Evolutionary conservation across 1,284 basidiomycete genomes (phyloP), one percentile per base, ranked within the genome.

Genomic region (Tylopilus microsporus): DNA sequence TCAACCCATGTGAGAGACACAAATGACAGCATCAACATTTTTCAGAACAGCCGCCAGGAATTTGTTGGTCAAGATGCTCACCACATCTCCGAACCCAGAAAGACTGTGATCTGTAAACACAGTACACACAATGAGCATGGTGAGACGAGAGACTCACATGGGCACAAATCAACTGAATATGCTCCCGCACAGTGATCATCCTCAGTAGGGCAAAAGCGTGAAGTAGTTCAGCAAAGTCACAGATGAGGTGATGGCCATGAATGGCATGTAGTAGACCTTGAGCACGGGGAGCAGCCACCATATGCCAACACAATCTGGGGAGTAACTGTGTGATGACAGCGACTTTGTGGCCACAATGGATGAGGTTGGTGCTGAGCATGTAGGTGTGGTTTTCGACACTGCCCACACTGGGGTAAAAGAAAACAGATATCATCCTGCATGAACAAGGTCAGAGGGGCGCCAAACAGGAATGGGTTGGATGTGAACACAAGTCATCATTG

Each of bases 331-430:
- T 98, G 62, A 99, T 91, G 36, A 97, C 86, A 62, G 98, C 89
- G 55, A 99, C 93, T 75, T 92, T 94, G 74, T 99, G 94, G 2
- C 95, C 94, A 34, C 84, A 82, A 46, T 81, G 79, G 56, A 94
- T 83, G 52, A 99, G 84, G 58, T 89, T 86, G n/a, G 89, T 85
- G 62, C 88, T 85, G 43, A 98, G 80, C 84, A 91, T 92, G 75
- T 94, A 98, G 53, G 98, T 95, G 74, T 98, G 94, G 62, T 87
- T 95, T 74, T 99, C 97, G 30, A 99, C 95, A 12, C 97, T 97
- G 30, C 97, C 97, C 3, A 97, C 32, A 8, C 8, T 7, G 32
- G 32, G 32, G 32, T 32, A 32, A 8, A 32, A 32, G 32, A 32
- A 32, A 32, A 7, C 32, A 8, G 32, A 32, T 1, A 32, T 32